A percentile compares a stretch with the other conserved stretches of the same genome.
These are phyloP conservation scores for Ligustrum vulgare DNA, from an alignment of 257 asterid genomes.

Conservation along the genomic window DNA sequence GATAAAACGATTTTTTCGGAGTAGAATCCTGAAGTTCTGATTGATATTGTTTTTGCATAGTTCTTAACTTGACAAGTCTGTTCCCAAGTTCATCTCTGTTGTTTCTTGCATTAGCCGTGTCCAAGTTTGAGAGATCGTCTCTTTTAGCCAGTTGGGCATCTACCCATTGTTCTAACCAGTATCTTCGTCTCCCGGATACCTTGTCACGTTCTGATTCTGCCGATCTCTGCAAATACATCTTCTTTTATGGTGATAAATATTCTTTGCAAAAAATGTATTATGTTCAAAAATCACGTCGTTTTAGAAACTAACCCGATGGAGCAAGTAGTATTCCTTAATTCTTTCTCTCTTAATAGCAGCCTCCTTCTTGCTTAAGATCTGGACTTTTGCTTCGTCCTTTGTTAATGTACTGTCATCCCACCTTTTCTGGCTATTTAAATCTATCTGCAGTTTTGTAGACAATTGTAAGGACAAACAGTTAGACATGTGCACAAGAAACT, in stretches of 20 bases:
- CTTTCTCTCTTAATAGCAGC: conserved; percentile 77
- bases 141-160: conserved; percentile 75
- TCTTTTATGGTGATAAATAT: neutral
- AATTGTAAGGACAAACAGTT: neutral
- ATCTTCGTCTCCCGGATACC: conserved; percentile 53
- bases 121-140: conserved; percentile 42
- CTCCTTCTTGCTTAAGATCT: conserved; percentile 58
- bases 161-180: conserved; percentile 92
- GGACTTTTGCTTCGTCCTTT: conserved; percentile 56
- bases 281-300: conserved; percentile 3
- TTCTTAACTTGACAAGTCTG: conserved; percentile 29
- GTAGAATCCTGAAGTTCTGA: conserved; percentile 50
- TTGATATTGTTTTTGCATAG: conserved; percentile 44
- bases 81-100: conserved; percentile 42
- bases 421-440: conserved; percentile 67
- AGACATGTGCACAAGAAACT: neutral
- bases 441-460: conserved; percentile 49
- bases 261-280: neutral
- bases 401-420: conserved; percentile 79
- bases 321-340: conserved; percentile 69
- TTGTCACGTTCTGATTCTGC: conserved; percentile 75
- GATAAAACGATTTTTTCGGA: conserved; percentile 60
- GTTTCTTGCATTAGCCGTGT: conserved; percentile 37
- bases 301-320: conserved; percentile 68
- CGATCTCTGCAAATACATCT: conserved; percentile 58